phyloP scores from a whole-genome alignment of 345 rosid genomes.

The Eucalyptus lansdowneana region DNA sequence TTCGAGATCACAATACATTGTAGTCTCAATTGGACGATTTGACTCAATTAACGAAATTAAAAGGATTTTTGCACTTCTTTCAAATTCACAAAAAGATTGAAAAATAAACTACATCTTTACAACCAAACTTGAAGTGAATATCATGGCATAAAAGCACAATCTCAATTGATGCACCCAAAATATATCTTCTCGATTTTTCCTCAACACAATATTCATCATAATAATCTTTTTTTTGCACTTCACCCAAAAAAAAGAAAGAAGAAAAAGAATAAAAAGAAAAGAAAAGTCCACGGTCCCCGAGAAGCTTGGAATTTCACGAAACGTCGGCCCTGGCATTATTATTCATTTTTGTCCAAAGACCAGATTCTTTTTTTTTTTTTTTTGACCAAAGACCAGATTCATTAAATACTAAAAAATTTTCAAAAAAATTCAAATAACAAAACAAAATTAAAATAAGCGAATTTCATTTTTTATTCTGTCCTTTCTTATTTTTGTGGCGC shows the following conservation, averaged over 20 bases:
- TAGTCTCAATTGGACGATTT: fast-evolving
- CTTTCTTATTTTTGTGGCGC: constrained; percentile 21
- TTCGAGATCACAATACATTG: fast-evolving
- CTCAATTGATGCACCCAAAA: not conserved
- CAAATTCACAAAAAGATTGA: not conserved
- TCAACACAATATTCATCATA: not conserved
- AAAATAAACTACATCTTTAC: not conserved
- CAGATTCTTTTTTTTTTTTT: too few relatives aligned
- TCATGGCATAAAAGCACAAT: not conserved
- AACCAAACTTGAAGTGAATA: not conserved
- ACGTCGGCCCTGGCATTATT: not conserved
- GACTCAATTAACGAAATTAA: not conserved
- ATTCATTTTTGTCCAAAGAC: not conserved
- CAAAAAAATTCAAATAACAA: not conserved
- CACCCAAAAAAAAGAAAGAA: not conserved
- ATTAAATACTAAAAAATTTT: too few relatives aligned
- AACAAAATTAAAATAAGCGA: not conserved
- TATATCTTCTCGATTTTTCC: not conserved
- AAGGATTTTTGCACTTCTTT: not conserved
- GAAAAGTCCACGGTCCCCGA: constrained; percentile 9
- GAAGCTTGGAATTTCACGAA: constrained; percentile 19
- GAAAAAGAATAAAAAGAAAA: not conserved
- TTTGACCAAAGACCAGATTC: not conserved
- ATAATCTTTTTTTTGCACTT: not conserved
- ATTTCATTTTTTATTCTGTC: not conserved